Percentiles rank a stretch among this genome's conserved stretches.
phyloP scores from a whole-genome alignment of 1,284 basidiomycete genomes.

The Phellinidium pouzarii region DNA sequence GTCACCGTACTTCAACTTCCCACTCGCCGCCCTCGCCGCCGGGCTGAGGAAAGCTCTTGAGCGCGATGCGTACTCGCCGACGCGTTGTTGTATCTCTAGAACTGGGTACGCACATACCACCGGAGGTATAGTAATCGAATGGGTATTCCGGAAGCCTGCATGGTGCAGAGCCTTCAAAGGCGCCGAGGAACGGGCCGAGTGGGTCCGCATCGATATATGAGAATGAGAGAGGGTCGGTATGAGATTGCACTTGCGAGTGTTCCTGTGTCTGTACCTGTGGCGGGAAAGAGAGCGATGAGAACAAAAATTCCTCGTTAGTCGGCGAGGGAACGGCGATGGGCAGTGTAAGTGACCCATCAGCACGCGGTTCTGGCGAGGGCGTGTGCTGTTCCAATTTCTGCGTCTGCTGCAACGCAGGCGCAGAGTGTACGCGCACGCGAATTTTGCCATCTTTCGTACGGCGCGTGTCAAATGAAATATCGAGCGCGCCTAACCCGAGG shows the following conservation, averaged over 20 bases:
- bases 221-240: constrained; percentile 6
- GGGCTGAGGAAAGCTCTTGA: constrained; percentile 53
- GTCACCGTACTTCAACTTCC: constrained; percentile 50
- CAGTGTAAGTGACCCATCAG: background rate
- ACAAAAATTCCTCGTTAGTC: background rate
- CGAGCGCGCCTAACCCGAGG: constrained; percentile 49
- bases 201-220: constrained; percentile 14
- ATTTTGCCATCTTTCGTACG: constrained; percentile 62
- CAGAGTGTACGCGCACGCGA: constrained; percentile 59
- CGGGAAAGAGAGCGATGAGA: background rate
- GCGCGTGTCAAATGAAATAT: constrained; percentile 65
- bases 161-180: background rate
- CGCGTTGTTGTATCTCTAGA: constrained; percentile 27
- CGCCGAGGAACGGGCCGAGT: constrained; percentile 17
- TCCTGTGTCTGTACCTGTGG: background rate
- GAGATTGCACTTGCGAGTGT: background rate
- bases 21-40: constrained; percentile 63
- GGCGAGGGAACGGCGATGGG: background rate
- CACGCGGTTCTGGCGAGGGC: background rate
- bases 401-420: constrained; percentile 26
- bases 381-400: background rate
- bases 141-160: background rate
- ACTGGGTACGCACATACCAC: background rate
- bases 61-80: constrained; percentile 45
- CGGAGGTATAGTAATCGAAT: background rate